Evolutionary conservation across 805 yeast species (phyloP).

Genomic region (Ogataea nitratoaversa): DNA sequence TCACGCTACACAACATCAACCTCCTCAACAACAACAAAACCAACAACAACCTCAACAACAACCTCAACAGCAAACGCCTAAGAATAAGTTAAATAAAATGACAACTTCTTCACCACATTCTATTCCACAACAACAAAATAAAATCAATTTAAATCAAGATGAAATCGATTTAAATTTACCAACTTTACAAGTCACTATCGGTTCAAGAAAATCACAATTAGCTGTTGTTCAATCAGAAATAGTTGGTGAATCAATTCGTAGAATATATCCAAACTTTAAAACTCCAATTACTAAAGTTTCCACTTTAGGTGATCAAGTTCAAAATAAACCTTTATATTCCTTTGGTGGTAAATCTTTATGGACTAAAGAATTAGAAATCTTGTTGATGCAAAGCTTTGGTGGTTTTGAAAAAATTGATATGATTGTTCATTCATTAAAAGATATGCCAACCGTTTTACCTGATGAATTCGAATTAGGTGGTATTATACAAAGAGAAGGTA

Average conservation of each 20-base stretch:
- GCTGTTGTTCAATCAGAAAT: slow-evolving; percentile 85
- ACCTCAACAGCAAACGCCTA: background rate
- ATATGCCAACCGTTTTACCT: slow-evolving; percentile 84
- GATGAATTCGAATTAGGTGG: slow-evolving; percentile 88
- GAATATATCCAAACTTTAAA: slow-evolving; percentile 54
- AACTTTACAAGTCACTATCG: slow-evolving; percentile 43
- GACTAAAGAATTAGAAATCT: slow-evolving; percentile 90
- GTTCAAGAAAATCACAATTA: slow-evolving; percentile 83
- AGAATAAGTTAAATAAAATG: background rate
- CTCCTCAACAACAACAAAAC: slow-evolving; percentile 2
- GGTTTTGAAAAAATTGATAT: slow-evolving; percentile 69
- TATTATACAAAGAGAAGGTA: slow-evolving; percentile 68
- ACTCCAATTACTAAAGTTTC: slow-evolving; percentile 76
- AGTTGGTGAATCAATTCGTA: slow-evolving; percentile 57
- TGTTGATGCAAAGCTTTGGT: slow-evolving; percentile 62
- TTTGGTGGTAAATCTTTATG: slow-evolving; percentile 96
- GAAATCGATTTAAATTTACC: slow-evolving; percentile 17
- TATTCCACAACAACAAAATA: background rate
- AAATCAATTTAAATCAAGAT: slow-evolving; percentile 10
- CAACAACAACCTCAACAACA: background rate
- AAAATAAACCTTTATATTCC: slow-evolving; percentile 78
- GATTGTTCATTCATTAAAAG: slow-evolving; percentile 92
- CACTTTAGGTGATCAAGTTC: slow-evolving; percentile 89
- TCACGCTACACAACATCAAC: slow-evolving; percentile 7
- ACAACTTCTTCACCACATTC: background rate